phyloP scores from a whole-genome alignment of 2,329 filamentous ascomycete species.

The Daldinia eschscholtzii region DNA sequence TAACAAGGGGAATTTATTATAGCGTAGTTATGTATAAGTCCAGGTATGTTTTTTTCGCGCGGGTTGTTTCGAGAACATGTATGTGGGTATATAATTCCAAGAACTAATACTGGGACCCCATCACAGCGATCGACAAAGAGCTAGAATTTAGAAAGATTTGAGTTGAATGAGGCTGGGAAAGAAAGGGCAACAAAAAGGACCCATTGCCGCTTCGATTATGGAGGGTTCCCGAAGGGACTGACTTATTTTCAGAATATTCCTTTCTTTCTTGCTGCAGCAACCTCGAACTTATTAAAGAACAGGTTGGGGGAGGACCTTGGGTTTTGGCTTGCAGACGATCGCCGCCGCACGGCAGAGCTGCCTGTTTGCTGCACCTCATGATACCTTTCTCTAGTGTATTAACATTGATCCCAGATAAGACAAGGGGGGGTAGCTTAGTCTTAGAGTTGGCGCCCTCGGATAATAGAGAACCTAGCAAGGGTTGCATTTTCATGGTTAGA shows the following conservation, averaged over 20 bases:
- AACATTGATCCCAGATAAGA: constrained; percentile 23
- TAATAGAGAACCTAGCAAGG: constrained; percentile 43
- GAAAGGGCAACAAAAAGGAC: constrained; percentile 4
- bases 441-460: constrained; percentile 42
- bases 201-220: constrained; percentile 13
- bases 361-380: constrained; percentile 37
- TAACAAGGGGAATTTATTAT: constrained; percentile 20
- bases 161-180: constrained; percentile 6
- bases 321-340: constrained; percentile 45
- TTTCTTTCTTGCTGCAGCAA: constrained; percentile 18
- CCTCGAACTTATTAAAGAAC: constrained; percentile 34
- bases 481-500: constrained; percentile 40
- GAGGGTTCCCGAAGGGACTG: constrained; percentile 17
- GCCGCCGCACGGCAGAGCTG: constrained; percentile 36
- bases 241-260: constrained; percentile 12
- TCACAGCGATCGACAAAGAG: constrained; percentile 36
- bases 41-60: constrained; percentile 27
- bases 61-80: constrained; percentile 41
- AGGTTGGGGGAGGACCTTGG: constrained; percentile 18
- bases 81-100: constrained; percentile 32
- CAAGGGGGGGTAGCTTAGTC: constrained; percentile 37
- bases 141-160: constrained; percentile 19
- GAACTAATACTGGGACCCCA: constrained; percentile 34
- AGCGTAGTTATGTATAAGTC: constrained; percentile 24
- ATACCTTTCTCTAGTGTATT: constrained; percentile 20